Percentiles rank a stretch among this genome's conserved stretches.
These are phyloP conservation scores for Colletotrichum somersetense DNA, from an alignment of 2,329 filamentous ascomycete species.

Conservation along the genomic window DNA sequence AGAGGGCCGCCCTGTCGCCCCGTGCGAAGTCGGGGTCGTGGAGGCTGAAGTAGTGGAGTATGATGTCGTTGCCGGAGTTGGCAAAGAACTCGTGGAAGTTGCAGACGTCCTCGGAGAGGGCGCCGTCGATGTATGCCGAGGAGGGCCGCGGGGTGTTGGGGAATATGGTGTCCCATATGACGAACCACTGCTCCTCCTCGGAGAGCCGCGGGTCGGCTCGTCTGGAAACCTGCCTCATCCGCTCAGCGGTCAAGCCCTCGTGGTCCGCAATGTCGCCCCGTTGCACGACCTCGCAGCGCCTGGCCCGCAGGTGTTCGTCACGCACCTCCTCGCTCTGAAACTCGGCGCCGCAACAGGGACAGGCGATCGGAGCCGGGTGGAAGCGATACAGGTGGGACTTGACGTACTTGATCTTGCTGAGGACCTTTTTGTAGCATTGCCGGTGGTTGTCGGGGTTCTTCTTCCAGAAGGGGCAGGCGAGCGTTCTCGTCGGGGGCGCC, in stretches of 20 bases:
- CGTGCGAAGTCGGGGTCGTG: neutral
- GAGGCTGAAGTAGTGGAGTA: constrained; percentile 1
- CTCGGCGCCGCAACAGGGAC: constrained; percentile 45
- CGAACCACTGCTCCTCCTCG: constrained; percentile 48
- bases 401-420: constrained; percentile 48
- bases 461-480: constrained; percentile 50
- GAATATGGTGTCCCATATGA: constrained; percentile 48
- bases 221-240: constrained; percentile 43
- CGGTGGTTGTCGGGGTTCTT: constrained; percentile 46
- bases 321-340: constrained; percentile 44
- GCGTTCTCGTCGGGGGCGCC: neutral
- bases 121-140: constrained; percentile 45
- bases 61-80: constrained; percentile 3
- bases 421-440: constrained; percentile 47
- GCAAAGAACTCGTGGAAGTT: constrained; percentile 24
- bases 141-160: constrained; percentile 41
- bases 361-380: constrained; percentile 47
- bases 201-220: constrained; percentile 41
- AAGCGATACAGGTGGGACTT: constrained; percentile 48
- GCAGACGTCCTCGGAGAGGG: constrained; percentile 29
- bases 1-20: neutral
- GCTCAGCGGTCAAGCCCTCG: constrained; percentile 32
- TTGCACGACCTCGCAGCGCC: constrained; percentile 22
- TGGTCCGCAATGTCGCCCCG: neutral
- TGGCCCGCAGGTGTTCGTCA: constrained; percentile 42